These are phyloP conservation scores for Begonia fuchsioides DNA, from an alignment of 306 rosid genomes.

Conservation along the genomic window DNA sequence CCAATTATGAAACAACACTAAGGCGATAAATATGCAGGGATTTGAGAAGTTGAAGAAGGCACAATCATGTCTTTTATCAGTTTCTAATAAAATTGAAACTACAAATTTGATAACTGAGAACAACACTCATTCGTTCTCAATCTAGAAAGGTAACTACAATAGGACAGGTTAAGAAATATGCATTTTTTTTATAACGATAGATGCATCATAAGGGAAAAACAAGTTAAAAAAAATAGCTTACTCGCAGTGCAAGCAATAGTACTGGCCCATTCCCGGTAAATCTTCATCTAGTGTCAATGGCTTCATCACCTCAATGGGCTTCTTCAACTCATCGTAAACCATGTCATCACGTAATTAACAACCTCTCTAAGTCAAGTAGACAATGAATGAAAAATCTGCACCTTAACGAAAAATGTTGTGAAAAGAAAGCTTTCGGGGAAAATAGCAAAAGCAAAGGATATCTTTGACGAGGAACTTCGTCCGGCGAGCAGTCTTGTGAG, in stretches of 20 bases:
- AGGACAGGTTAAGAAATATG: neutral
- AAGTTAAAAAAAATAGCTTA: conserved; percentile 12
- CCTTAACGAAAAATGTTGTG: neutral
- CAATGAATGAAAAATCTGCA: neutral
- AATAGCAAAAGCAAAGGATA: conserved; percentile 28
- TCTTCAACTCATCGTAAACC: conserved; percentile 55
- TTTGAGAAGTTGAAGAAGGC: neutral
- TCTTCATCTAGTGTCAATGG: conserved; percentile 71
- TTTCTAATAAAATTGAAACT: neutral
- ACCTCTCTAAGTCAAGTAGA: conserved; percentile 29
- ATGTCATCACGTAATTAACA: conserved; percentile 47
- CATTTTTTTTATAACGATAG: neutral
- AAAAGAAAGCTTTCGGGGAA: neutral
- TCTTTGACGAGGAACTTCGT: conserved; percentile 56
- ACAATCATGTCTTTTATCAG: neutral
- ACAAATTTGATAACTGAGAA: neutral
- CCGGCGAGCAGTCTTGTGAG: conserved; percentile 65
- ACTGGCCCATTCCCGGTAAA: conserved; percentile 92
- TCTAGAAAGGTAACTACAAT: neutral
- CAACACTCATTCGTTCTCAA: neutral
- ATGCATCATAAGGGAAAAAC: neutral
- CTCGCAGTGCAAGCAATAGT: conserved; percentile 85
- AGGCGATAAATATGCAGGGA: neutral
- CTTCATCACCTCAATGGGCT: conserved; percentile 24
- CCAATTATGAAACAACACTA: conserved; percentile 1